Percentiles rank a stretch among this genome's conserved stretches.
These are phyloP conservation scores for Guillardia theta DNA, from an alignment of 78 protist species.

Conservation along the genomic window DNA sequence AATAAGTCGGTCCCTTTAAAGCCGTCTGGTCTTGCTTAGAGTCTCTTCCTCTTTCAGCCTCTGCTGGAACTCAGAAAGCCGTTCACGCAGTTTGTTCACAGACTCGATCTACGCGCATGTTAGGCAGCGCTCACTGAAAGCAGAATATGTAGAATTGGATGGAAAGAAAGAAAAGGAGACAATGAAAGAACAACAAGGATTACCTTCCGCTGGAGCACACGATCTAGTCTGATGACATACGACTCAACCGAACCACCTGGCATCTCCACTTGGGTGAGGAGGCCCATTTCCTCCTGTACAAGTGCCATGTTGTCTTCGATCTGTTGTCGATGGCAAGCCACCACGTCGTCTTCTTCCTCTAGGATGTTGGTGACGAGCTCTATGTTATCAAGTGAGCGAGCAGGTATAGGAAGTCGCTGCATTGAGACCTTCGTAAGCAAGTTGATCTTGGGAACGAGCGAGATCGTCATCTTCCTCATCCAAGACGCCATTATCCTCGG, in stretches of 20 bases:
- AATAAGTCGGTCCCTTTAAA: no score
- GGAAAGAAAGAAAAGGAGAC: neutral
- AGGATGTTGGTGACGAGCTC: slow-evolving; percentile 41
- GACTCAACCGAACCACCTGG: slow-evolving; percentile 33
- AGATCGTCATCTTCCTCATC: neutral
- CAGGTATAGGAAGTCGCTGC: no score
- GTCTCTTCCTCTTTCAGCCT: neutral
- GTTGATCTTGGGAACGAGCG: neutral
- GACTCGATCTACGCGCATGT: neutral
- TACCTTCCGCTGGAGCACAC: neutral
- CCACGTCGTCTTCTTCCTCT: slow-evolving; percentile 39
- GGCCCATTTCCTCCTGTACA: slow-evolving; percentile 40
- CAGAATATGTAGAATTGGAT: neutral
- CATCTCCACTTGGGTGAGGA: slow-evolving; percentile 39
- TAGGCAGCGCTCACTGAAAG: neutral
- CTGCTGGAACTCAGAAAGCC: slow-evolving; percentile 25
- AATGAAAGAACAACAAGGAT: neutral
- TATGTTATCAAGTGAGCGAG: no score
- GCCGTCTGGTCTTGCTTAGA: slow-evolving; percentile 1
- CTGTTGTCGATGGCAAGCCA: slow-evolving; percentile 37
- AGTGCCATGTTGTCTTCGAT: slow-evolving; percentile 42
- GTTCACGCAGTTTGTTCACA: neutral
- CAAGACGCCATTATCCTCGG: neutral
- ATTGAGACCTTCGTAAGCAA: slow-evolving; percentile 1
- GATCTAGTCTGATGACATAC: slow-evolving; percentile 28